phyloP scores from a whole-genome alignment of 441 rosid species.

The Flueggea neowawraea region DNA sequence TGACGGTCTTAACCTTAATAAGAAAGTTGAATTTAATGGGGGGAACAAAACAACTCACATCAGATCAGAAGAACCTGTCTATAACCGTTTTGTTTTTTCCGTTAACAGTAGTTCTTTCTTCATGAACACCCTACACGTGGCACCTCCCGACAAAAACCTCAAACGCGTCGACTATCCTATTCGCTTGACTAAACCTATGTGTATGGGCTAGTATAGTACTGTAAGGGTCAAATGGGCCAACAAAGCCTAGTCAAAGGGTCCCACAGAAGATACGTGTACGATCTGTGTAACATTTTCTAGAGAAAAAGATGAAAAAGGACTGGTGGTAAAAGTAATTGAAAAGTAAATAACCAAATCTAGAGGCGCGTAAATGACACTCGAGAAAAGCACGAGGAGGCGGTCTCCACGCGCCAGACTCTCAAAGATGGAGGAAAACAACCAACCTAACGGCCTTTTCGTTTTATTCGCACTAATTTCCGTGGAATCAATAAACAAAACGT shows the following conservation, averaged over 20 bases:
- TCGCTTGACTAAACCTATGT: neutral
- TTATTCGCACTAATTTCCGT: constrained; percentile 13
- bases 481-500: neutral
- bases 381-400: accelerated
- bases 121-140: constrained; percentile 14
- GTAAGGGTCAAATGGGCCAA: constrained; percentile 8
- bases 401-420: neutral
- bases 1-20: too few relatives aligned
- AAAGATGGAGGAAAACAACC: neutral
- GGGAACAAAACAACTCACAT: too few relatives aligned
- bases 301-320: too few relatives aligned
- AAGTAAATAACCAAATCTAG: neutral
- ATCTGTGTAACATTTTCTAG: neutral
- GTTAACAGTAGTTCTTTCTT: constrained; percentile 14
- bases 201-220: too few relatives aligned
- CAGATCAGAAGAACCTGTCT: neutral
- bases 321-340: too few relatives aligned
- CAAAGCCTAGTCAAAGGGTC: constrained; percentile 12
- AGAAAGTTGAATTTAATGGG: too few relatives aligned
- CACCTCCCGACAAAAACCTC: too few relatives aligned
- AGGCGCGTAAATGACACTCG: constrained; percentile 12
- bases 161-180: neutral
- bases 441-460: constrained; percentile 27
- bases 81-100: constrained; percentile 19
- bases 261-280: constrained; percentile 20